Evolutionary conservation across 441 rosid genomes (phyloP).

Genomic region (Flueggea neowawraea): DNA sequence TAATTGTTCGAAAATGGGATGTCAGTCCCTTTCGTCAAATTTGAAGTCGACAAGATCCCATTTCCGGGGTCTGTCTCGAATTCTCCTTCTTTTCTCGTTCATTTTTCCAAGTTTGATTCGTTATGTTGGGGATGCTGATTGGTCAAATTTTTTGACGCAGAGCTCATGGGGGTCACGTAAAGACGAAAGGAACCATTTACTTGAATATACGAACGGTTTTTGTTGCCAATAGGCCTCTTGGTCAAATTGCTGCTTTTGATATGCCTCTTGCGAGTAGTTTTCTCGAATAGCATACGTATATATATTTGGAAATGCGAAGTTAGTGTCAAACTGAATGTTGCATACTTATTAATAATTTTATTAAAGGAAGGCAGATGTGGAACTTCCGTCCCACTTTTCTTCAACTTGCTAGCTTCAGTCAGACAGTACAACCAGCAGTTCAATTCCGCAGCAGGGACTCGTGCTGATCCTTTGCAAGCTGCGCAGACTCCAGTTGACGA

Average conservation of each 20-base stretch:
- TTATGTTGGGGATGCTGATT: no score
- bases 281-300: neutral
- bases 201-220: constrained; percentile 76
- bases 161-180: constrained; percentile 66
- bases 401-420: constrained; percentile 76
- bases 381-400: constrained; percentile 86
- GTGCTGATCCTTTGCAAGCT: constrained; percentile 79
- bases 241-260: constrained; percentile 68
- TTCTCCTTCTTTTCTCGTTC: neutral
- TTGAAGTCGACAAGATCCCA: constrained; percentile 71
- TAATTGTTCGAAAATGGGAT: constrained; percentile 63
- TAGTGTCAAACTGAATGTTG: no score
- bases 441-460: constrained; percentile 38
- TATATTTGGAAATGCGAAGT: no score
- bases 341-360: constrained; percentile 23
- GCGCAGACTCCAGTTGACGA: constrained; percentile 90
- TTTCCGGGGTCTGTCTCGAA: constrained; percentile 54
- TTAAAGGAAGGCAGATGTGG: constrained; percentile 99
- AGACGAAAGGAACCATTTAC: constrained; percentile 69
- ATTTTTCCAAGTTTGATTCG: constrained; percentile 4
- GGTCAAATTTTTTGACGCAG: constrained; percentile 25
- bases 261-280: constrained; percentile 67
- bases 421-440: constrained; percentile 60
- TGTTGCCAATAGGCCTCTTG: constrained; percentile 76
- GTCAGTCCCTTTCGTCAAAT: constrained; percentile 80